These are phyloP conservation scores for Anacardium occidentale DNA, from an alignment of 345 rosid species.

Conservation along the genomic window DNA sequence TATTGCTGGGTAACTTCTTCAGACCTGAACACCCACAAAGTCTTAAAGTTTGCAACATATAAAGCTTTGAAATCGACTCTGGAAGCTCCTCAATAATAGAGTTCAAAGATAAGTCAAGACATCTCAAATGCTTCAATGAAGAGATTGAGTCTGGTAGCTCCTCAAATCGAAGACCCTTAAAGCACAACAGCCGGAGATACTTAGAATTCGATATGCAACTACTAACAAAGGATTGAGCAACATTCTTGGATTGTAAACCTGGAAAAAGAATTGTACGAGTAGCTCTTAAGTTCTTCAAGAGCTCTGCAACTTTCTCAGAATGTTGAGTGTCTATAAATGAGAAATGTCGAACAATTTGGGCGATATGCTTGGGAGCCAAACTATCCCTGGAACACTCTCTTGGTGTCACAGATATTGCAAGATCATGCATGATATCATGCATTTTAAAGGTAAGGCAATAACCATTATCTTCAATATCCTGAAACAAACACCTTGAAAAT, in stretches of 20 bases:
- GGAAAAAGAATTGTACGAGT: too few species aligned
- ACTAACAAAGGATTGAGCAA: too few species aligned
- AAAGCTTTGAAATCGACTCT: slow-evolving; percentile 25
- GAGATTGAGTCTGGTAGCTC: neutral
- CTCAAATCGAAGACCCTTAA: slow-evolving; percentile 18
- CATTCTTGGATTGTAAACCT: too few species aligned
- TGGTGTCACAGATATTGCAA: neutral
- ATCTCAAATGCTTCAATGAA: slow-evolving; percentile 30
- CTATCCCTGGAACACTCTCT: too few species aligned
- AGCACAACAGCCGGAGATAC: slow-evolving; percentile 18
- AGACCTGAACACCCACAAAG: slow-evolving; percentile 15
- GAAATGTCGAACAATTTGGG: neutral
- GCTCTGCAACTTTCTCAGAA: too few species aligned
- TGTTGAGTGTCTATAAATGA: too few species aligned
- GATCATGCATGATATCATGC: neutral
- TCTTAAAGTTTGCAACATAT: slow-evolving; percentile 25
- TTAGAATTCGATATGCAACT: slow-evolving; percentile 16
- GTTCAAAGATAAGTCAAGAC: slow-evolving; percentile 16
- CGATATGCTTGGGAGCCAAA: too few species aligned
- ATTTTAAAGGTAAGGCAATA: too few species aligned
- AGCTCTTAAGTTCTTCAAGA: too few species aligned
- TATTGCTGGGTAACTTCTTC: slow-evolving; percentile 23
- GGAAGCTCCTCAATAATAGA: slow-evolving; percentile 17
- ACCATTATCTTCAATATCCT: neutral
- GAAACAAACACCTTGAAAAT: neutral